A percentile compares a stretch with the other conserved stretches of the same genome.
Evolutionary conservation across 75 land plant genomes (phyloP).

Genomic region (Selaginella tamariscina): DNA sequence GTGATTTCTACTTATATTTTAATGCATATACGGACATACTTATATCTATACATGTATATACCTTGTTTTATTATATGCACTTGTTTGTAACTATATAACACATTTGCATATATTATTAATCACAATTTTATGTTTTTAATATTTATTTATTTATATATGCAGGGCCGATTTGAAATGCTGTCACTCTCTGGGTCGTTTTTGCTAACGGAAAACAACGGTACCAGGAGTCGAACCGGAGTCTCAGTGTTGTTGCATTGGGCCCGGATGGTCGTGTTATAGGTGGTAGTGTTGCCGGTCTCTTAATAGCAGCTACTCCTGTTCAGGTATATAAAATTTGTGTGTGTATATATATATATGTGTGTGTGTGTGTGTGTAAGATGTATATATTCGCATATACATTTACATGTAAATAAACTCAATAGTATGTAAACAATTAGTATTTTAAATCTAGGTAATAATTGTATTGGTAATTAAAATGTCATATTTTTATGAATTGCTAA

Average conservation of each 20-base stretch:
- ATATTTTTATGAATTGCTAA: too few species aligned
- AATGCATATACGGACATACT: not conserved
- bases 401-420: too few species aligned
- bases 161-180: constrained; percentile 91
- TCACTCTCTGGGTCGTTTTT: constrained; percentile 88
- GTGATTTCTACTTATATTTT: too few species aligned
- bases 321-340: too few species aligned
- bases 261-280: constrained; percentile 91
- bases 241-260: constrained; percentile 73
- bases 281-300: constrained; percentile 79
- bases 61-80: not conserved
- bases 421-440: too few species aligned
- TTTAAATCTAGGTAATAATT: too few species aligned
- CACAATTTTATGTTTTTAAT: not conserved
- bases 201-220: constrained; percentile 43
- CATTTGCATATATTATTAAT: too few species aligned
- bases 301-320: constrained; percentile 80
- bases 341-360: too few species aligned
- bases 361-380: too few species aligned
- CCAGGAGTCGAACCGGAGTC: constrained; percentile 66
- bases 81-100: too few species aligned
- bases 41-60: not conserved
- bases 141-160: constrained; percentile 18
- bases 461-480: too few species aligned
- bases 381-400: too few species aligned